Percentiles rank a stretch among this genome's conserved stretches.
Conservation (phyloP, 371 early-diverging fungal genomes). For the Amoeboaphelidium protococcarum region DNA sequence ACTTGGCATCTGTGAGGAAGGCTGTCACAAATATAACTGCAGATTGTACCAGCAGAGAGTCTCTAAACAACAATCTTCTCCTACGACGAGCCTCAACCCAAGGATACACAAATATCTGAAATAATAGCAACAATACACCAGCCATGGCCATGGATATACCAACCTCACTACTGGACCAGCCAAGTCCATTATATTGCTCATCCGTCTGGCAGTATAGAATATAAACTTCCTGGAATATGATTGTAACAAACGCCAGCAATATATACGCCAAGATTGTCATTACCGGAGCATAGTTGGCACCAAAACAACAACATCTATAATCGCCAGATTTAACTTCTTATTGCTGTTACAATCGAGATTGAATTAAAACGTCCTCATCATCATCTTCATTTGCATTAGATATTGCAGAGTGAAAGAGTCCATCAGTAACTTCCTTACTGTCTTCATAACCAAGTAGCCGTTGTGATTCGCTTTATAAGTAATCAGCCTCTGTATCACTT, state of each 20-base stretch:
- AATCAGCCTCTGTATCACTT: too few relatives aligned
- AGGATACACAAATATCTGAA: constrained; percentile 26
- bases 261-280: constrained; percentile 8
- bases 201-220: constrained; percentile 29
- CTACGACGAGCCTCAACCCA: constrained; percentile 13
- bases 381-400: constrained; percentile 6
- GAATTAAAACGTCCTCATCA: constrained; percentile 3
- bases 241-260: constrained; percentile 29
- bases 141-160: constrained; percentile 27
- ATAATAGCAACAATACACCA: constrained; percentile 18
- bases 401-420: too few relatives aligned
- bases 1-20: neutral
- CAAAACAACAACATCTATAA: constrained; percentile 5
- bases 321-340: constrained; percentile 7
- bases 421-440: too few relatives aligned
- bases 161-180: constrained; percentile 20
- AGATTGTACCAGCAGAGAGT: constrained; percentile 13
- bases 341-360: constrained; percentile 9
- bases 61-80: constrained; percentile 12
- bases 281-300: neutral
- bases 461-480: too few relatives aligned
- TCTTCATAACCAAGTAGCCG: too few relatives aligned
- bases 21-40: neutral
- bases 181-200: constrained; percentile 25
- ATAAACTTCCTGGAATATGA: constrained; percentile 44